Base-by-base conservation (phyloP, 169 alveolate genomes). In the Plasmodium fragile region DNA sequence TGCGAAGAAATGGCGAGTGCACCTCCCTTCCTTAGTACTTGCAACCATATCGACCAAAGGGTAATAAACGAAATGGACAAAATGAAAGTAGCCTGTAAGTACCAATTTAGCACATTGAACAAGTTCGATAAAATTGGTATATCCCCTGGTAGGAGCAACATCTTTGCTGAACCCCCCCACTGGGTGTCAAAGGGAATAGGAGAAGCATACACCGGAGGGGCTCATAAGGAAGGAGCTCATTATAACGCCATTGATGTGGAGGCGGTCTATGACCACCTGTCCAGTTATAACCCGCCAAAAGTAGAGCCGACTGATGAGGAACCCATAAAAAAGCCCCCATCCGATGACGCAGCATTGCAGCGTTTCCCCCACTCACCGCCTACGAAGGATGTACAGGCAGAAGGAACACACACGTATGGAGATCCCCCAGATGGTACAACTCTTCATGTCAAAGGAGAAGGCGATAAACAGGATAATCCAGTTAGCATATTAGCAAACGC, bases 1-100 rank as follows among this genome's bases (percentile, higher is more conserved):
- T 32, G 43, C 28, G 34, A 39, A 39, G 28, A 73, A 34, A 73
- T 73, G 22, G 2, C 10, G 10, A 34, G 43, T 32, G 55, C 30
- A 16, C 28, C 22, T 32, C 22, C 82, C 49, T n/a, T 25, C 79
- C 52, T 6, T 6, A 32, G 28, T n/a, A 39, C 25, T n/a, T 45
- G 22, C 32, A 69, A 39, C 39, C 36, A 83, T 32, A 34, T 78
- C 10, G 81, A 89, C 34, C 25, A 79, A 28, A 22, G 70, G 18
- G 25, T 78, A 77, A 89, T 89, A 55, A 77, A 77, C 18, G 70
- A 89, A 18, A 55, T 89, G 41, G 72, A 89, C 25, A 43, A 78
- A 52, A 72, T 89, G 16, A 78, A 78, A 25, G 16, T 89, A n/a
- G 81, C 94, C 55, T 89, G 70, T 78, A 89, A 89, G 72, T 55